Conservation (phyloP, 371 early-diverging fungal species). For the Mucor circinelloides region DNA sequence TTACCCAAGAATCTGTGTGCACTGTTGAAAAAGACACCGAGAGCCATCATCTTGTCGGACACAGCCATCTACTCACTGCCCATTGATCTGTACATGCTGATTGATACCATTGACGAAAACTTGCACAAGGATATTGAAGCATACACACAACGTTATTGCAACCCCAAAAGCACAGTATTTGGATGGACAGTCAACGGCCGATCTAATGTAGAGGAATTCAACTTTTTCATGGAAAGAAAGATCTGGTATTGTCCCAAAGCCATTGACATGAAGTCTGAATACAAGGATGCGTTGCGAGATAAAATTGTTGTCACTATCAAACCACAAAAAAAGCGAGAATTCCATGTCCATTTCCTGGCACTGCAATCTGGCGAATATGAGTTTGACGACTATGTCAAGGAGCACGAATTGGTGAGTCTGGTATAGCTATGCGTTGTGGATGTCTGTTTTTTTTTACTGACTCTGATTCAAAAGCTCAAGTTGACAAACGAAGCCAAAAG, state of each 20-base stretch:
- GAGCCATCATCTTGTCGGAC: slow-evolving; percentile 55
- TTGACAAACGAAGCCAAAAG: slow-evolving; percentile 38
- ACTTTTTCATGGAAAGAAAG: slow-evolving; percentile 49
- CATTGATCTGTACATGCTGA: slow-evolving; percentile 61
- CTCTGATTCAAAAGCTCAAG: not conserved
- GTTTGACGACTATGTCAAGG: not conserved
- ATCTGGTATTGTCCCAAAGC: slow-evolving; percentile 64
- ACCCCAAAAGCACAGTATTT: slow-evolving; percentile 30
- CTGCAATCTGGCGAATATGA: not conserved
- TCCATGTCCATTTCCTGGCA: not conserved
- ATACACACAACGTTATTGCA: slow-evolving; percentile 67
- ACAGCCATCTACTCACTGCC: slow-evolving; percentile 68
- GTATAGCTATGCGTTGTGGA: not conserved
- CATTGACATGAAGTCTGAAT: slow-evolving; percentile 51
- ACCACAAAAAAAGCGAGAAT: not conserved
- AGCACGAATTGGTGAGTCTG: not conserved
- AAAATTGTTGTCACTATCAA: slow-evolving; percentile 29
- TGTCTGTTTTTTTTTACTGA: not conserved
- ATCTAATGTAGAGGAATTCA: slow-evolving; percentile 50
- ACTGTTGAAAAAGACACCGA: slow-evolving; percentile 40
- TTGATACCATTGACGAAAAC: slow-evolving; percentile 43
- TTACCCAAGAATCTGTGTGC: slow-evolving; percentile 13
- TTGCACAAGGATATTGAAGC: slow-evolving; percentile 39
- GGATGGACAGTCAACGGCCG: slow-evolving; percentile 29
- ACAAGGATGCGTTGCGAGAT: slow-evolving; percentile 52